Base-by-base conservation (phyloP, 257 asterid species). In the Solanum dulcamara region DNA sequence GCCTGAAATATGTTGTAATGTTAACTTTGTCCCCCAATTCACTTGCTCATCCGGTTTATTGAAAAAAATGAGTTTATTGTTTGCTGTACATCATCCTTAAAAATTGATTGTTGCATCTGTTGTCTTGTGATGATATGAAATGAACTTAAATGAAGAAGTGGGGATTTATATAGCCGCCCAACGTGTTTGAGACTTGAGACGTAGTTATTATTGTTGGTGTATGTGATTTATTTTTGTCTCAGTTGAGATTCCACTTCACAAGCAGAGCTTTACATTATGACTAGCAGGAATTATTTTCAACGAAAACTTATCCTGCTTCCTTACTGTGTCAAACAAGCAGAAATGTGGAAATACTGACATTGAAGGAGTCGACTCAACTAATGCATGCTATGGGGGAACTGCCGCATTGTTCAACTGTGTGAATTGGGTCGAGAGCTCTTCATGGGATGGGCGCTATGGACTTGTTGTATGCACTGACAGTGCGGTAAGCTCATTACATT, bases 391-490 rank as follows among this genome's bases (percentile, higher is more conserved):
- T 74, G 99, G 99, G 12, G 99, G 99, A 59, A 97, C 99, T 50
- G 99, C 99, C 72, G 99, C 99, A 40, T 89, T 97, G 66, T 87
- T 97, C 51, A 97, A 97, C 91, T 97, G 99, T 84, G 95, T 95
- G 86, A 97, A 97, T 84, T 97, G 99, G 99, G 99, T 95, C 55
- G 99, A 97, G 87, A 97, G 99, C 81, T 92, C 90, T 83, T 97
- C 99, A 33, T 97, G 99, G 99, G 99, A 97, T 89, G 99, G 99
- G 74, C 93, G 99, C 88, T 97, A 94, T 88, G 99, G 99, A 86
- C 97, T 97, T 46, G 99, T 95, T 85, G 98, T 97, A 88, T 97
- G 99, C 92, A 97, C 99, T 20, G 99, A 97, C 88, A 97, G 99
- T 87, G 99, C 99, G 93, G 99, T 97, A 93, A 59, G 91, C 83